A percentile compares a stretch with the other conserved stretches of the same genome.
These are phyloP conservation scores for Cladosporium sp. DNA, from an alignment of 2,329 filamentous ascomycete species.

Conservation along the genomic window DNA sequence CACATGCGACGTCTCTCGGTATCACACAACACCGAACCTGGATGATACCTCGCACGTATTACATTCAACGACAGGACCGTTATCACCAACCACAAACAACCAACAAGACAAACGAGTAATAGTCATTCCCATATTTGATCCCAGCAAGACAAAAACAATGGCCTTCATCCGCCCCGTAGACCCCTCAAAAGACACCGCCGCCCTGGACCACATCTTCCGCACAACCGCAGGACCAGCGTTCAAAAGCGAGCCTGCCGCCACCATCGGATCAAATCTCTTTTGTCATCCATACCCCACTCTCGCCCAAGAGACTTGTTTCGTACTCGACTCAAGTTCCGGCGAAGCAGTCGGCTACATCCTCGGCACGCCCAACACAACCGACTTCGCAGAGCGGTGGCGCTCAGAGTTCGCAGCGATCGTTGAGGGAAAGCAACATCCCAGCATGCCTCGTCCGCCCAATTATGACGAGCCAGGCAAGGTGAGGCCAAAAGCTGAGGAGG, in stretches of 20 bases:
- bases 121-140: too few relatives aligned
- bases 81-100: too few relatives aligned
- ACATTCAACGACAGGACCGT: too few relatives aligned
- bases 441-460: neutral
- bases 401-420: constrained; percentile 26
- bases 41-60: too few relatives aligned
- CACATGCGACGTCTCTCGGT: too few relatives aligned
- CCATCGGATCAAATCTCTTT: constrained; percentile 6
- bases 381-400: constrained; percentile 28
- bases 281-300: constrained; percentile 31
- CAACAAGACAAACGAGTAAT: too few relatives aligned
- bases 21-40: too few relatives aligned
- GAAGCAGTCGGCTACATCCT: constrained; percentile 36
- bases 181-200: constrained; percentile 2
- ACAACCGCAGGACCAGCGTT: constrained; percentile 4
- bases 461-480: neutral
- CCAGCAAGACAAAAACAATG: too few relatives aligned
- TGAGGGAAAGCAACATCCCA: neutral
- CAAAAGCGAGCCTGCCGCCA: constrained; percentile 7
- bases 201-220: constrained; percentile 12
- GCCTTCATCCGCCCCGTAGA: constrained; percentile 1
- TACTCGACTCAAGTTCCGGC: constrained; percentile 32
- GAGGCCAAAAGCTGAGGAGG: neutral
- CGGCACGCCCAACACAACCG: constrained; percentile 27
- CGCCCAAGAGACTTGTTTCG: constrained; percentile 30